Evolutionary conservation across 148 eudicot genomes (phyloP), one percentile per base, ranked within the genome.

Genomic region (Suaeda aralocaspica): DNA sequence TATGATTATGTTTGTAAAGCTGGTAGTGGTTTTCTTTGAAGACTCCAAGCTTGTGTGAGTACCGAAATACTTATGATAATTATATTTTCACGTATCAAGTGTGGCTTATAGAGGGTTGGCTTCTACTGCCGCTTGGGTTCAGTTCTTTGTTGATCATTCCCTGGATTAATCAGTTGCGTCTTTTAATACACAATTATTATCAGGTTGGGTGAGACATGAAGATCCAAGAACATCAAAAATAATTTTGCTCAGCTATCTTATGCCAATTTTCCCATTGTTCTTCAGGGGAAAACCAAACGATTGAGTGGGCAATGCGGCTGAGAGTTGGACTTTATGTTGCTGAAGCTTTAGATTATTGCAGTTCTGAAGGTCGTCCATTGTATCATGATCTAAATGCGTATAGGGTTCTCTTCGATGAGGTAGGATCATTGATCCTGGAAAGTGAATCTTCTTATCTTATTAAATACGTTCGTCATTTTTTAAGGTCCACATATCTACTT

Each of bases 281-380:
- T 25, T 4, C 78, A 89, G 97, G 96, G 97, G 97, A 92, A 82
- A 87, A 77, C 58, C 96, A 87, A 74, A 87, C 97, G 25, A 87
- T 92, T 66, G 96, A 92, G 74, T 92, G 97, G 97, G 85, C 85
- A n/a, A 89, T 92, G 97, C 84, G 97, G 44, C 72, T 89, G 64
- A 84, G 90, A 78, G 96, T 89, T 52, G 92, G 92, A 50, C 82
- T 84, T 64, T 73, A 78, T 82, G 87, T 92, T 61, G 90, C 96
- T 57, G 92, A 92, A 74, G 92, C 96, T 73, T 84, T 92, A 66
- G 85, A 92, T 48, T 89, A 92, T 79, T 92, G 96, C 67, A 78
- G 84, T 77, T 74, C 81, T 15, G 85, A 89, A 83, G 95, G 92
- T 29, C 90, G 81, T 44, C 83, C 87, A 33, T 79, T 89, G 76